These are phyloP conservation scores for Nepenthes mirabilis DNA, from an alignment of 148 eudicot genomes.

Conservation along the genomic window DNA sequence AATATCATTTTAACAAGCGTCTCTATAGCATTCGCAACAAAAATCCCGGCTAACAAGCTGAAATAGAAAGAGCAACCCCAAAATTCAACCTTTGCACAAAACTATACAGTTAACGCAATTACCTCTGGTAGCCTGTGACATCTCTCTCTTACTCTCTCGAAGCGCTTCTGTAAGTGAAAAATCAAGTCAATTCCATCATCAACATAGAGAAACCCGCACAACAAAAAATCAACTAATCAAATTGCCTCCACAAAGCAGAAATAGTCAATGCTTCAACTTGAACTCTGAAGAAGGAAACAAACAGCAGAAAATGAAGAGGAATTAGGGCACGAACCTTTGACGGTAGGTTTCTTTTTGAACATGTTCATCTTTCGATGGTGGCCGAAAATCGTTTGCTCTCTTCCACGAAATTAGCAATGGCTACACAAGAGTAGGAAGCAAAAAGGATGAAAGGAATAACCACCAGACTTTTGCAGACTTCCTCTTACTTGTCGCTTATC, in stretches of 20 bases:
- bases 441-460: no score
- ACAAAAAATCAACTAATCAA: background rate
- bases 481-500: no score
- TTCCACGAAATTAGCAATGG: no score
- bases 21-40: background rate
- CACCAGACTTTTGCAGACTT: no score
- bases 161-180: slow-evolving; percentile 54
- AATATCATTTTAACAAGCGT: no score
- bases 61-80: background rate
- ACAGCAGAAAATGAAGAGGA: background rate
- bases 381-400: no score
- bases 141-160: slow-evolving; percentile 81
- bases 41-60: background rate
- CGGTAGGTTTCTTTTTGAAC: slow-evolving; percentile 78
- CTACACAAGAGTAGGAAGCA: no score
- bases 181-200: slow-evolving; percentile 4
- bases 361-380: slow-evolving; percentile 25
- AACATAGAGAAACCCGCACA: background rate
- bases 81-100: background rate
- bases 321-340: slow-evolving; percentile 60
- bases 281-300: slow-evolving; percentile 4
- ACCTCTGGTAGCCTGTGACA: slow-evolving; percentile 96
- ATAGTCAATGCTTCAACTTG: background rate
- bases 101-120: slow-evolving; percentile 3
- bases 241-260: background rate